These are phyloP conservation scores for Diophrys appendiculata DNA, from an alignment of 73 alveolate genomes.

Conservation along the genomic window DNA sequence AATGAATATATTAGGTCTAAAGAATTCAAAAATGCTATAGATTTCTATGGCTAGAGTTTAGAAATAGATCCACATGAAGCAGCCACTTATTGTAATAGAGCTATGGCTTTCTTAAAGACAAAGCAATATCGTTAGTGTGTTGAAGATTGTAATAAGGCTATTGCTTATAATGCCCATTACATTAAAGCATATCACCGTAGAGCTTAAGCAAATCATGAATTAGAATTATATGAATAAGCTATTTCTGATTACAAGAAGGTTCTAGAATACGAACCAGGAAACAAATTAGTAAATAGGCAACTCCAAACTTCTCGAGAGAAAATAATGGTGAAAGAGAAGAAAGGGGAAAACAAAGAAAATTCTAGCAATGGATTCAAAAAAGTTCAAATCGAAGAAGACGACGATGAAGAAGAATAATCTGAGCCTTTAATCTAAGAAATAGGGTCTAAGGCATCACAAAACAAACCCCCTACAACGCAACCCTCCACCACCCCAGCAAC, in stretches of 20 bases:
- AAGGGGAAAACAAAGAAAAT: slow-evolving; percentile 19
- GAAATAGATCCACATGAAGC: slow-evolving; percentile 78
- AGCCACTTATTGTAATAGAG: slow-evolving; percentile 88
- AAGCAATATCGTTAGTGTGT: slow-evolving; percentile 80
- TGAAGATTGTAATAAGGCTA: slow-evolving; percentile 90
- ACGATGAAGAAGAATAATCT: not conserved
- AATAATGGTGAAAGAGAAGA: slow-evolving; percentile 46
- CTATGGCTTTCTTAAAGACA: slow-evolving; percentile 76
- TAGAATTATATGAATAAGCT: slow-evolving; percentile 80
- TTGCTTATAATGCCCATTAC: slow-evolving; percentile 80
- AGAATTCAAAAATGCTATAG: slow-evolving; percentile 75
- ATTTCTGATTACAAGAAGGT: slow-evolving; percentile 79
- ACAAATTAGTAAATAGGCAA: slow-evolving; percentile 78
- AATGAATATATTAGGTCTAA: slow-evolving; percentile 84
- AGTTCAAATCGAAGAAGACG: slow-evolving; percentile 10
- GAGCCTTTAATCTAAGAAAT: slow-evolving; percentile 5
- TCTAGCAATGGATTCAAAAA: slow-evolving; percentile 14
- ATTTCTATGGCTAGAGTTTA: slow-evolving; percentile 82
- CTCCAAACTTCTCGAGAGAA: slow-evolving; percentile 69
- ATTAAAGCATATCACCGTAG: slow-evolving; percentile 92
- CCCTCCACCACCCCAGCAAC: slow-evolving; percentile 26
- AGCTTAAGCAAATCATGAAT: slow-evolving; percentile 87
- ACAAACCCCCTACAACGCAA: too few relatives aligned
- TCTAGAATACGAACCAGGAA: slow-evolving; percentile 82
- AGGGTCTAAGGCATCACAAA: too few relatives aligned